These are phyloP conservation scores for Singerocomus inundabilis DNA, from an alignment of 1,284 basidiomycete species.

Conservation along the genomic window DNA sequence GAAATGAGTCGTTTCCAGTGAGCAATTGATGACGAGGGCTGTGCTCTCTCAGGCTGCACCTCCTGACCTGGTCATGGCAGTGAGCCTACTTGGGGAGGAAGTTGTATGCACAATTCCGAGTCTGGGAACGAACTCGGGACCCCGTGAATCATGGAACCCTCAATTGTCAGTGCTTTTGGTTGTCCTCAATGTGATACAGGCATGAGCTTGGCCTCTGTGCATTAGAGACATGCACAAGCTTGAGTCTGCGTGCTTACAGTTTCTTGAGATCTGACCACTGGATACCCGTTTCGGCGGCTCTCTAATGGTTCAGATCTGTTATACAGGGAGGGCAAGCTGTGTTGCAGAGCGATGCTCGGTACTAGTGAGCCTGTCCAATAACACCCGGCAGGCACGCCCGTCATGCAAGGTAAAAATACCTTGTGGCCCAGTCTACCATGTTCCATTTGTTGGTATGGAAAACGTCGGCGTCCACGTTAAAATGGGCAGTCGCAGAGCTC, in stretches of 20 bases:
- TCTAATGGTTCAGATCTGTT: background rate
- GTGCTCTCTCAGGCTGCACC: constrained; percentile 41
- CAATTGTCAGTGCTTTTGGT: too few species aligned
- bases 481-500: background rate
- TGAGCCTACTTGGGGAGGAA: constrained; percentile 13
- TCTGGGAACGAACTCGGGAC: too few species aligned
- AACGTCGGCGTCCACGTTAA: background rate
- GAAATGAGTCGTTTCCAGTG: constrained; percentile 34
- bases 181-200: background rate
- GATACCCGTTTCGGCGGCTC: background rate
- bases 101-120: too few species aligned
- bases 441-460: background rate
- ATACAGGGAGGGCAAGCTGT: background rate
- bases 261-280: background rate
- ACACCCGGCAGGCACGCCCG: background rate
- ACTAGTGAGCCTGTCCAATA: background rate
- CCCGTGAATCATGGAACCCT: too few species aligned
- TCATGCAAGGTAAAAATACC: background rate
- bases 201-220: background rate
- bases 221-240: background rate
- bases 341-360: background rate
- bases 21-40: constrained; percentile 38
- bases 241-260: too few species aligned
- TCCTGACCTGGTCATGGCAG: constrained; percentile 41
- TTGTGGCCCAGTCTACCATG: too few species aligned